Evolutionary conservation across 345 rosid species (phyloP), one percentile per base, ranked within the genome.

Genomic region (Gossypium longicalyx): DNA sequence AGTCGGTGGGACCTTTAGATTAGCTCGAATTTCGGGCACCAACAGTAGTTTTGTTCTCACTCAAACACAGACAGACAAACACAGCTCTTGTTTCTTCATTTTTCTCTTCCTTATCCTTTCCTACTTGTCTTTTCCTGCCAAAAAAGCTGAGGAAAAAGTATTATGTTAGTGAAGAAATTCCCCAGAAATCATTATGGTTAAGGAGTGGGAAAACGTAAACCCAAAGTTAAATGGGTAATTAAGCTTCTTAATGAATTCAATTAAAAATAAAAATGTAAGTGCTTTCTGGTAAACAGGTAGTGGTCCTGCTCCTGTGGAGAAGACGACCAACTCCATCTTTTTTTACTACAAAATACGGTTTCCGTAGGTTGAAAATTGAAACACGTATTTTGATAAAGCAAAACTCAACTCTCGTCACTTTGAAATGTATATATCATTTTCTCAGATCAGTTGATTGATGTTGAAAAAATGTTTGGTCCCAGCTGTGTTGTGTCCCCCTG

Each of bases 21-120:
- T 17, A 62, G 77, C 76, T 74, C 76, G 63, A 79, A 66, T 70
- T 70, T 76, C 80, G 78, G 80, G 74, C 77, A 56, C 56, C 65
- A 76, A 49, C 72, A 62, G 79, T 52, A n/a, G 22, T 23, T 70
- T 25, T 9, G 43, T 74, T 23, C n/a, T 4, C 23, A 67, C 56
- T 48, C 71, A 13, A 67, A 45, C 34, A 45, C 38, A 34, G 38
- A 34, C 38, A 34, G 7, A 34, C 71, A 13, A 67, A 45, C 38
- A 45, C 41, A 13, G 12, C 43, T 16, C 25, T 56, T 58, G 16
- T 29, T 29, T 29, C 38, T 7, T 22, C 15, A 7, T 4, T 3
- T 7, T 16, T 12, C 15, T 19, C 44, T 41, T 34, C 8, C 22
- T 38, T 38, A 22, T 23, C 62, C 29, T 58, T 3, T 66, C 23